Evolutionary conservation across 495 filamentous ascomycete species (phyloP).

Genomic region (Copromyces sp.): DNA sequence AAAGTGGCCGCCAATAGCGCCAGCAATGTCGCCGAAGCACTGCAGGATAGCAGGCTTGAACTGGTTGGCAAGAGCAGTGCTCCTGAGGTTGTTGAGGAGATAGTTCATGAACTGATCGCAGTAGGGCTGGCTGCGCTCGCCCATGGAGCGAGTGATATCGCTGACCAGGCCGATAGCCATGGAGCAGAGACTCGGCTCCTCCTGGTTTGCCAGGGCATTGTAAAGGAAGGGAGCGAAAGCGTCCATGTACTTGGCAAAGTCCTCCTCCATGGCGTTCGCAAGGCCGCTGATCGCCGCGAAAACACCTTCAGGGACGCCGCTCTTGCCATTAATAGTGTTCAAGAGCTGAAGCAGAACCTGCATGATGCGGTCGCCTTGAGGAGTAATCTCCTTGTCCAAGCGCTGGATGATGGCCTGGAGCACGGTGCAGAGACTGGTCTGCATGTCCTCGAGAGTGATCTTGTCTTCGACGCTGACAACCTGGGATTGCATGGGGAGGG

Average conservation of each 20-base stretch:
- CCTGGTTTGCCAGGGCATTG: conserved; percentile 87
- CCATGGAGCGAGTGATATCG: conserved; percentile 86
- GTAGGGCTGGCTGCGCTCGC: conserved; percentile 80
- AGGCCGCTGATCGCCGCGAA: conserved; percentile 84
- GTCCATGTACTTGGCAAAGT: conserved; percentile 95
- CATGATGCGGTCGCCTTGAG: conserved; percentile 92
- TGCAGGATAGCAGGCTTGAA: conserved; percentile 97
- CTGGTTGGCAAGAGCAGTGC: conserved; percentile 73
- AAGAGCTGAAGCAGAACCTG: conserved; percentile 72
- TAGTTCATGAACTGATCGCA: conserved; percentile 98
- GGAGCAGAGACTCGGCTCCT: conserved; percentile 84
- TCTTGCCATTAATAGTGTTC: conserved; percentile 67
- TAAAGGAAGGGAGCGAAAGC: conserved; percentile 82
- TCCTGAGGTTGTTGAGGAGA: conserved; percentile 76
- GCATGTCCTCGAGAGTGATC: conserved; percentile 91
- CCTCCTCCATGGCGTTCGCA: conserved; percentile 78
- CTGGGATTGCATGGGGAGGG: conserved; percentile 81
- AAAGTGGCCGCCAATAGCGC: conserved; percentile 86
- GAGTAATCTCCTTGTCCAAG: conserved; percentile 80
- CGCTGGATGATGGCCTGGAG: conserved; percentile 85
- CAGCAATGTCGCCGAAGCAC: conserved; percentile 95
- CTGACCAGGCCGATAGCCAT: conserved; percentile 97
- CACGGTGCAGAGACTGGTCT: conserved; percentile 87
- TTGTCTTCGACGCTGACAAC: conserved; percentile 94
- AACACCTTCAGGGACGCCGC: conserved; percentile 84